A percentile compares a stretch with the other conserved stretches of the same genome.
Conservation (phyloP, 306 rosid genomes). For the Sesbania bispinosa region DNA sequence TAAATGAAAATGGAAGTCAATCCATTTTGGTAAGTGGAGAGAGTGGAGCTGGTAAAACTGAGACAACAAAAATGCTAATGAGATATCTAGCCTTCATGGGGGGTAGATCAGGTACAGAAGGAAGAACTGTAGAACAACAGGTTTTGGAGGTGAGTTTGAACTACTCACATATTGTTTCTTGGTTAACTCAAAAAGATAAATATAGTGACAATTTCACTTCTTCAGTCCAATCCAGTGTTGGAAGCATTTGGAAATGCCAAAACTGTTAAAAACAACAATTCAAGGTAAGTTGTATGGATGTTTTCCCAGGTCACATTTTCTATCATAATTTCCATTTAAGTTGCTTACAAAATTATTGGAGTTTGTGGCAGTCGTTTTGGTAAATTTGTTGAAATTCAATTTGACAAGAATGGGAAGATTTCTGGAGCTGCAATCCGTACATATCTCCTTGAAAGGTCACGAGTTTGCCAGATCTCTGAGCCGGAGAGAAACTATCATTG, state of each 20-base stretch:
- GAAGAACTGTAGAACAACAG: slow-evolving; percentile 83
- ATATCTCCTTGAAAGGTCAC: slow-evolving; percentile 83
- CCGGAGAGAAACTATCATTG: slow-evolving; percentile 95
- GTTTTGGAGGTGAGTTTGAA: slow-evolving; percentile 78
- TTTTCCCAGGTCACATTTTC: not conserved
- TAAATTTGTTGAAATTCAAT: slow-evolving; percentile 86
- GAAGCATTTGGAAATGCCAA: slow-evolving; percentile 94
- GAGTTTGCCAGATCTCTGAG: slow-evolving; percentile 84
- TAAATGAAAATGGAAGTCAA: slow-evolving; percentile 75
- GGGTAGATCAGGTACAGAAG: slow-evolving; percentile 77
- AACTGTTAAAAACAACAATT: slow-evolving; percentile 85
- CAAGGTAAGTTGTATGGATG: slow-evolving; percentile 51
- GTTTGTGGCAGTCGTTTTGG: slow-evolving; percentile 79
- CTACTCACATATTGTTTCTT: not conserved
- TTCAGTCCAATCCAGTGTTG: slow-evolving; percentile 86
- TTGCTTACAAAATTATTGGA: slow-evolving; percentile 23
- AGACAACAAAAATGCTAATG: slow-evolving; percentile 91
- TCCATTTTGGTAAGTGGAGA: slow-evolving; percentile 91
- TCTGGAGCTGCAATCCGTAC: slow-evolving; percentile 94
- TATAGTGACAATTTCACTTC: slow-evolving; percentile 33
- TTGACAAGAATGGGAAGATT: slow-evolving; percentile 77
- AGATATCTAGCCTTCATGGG: slow-evolving; percentile 91
- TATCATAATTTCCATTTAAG: not conserved
- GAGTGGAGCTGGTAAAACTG: slow-evolving; percentile 94
- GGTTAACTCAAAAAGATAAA: not conserved